A percentile compares a stretch with the other conserved stretches of the same genome.
Conservation (phyloP, 1,284 basidiomycete genomes). For the Ganoderma resinaceum region DNA sequence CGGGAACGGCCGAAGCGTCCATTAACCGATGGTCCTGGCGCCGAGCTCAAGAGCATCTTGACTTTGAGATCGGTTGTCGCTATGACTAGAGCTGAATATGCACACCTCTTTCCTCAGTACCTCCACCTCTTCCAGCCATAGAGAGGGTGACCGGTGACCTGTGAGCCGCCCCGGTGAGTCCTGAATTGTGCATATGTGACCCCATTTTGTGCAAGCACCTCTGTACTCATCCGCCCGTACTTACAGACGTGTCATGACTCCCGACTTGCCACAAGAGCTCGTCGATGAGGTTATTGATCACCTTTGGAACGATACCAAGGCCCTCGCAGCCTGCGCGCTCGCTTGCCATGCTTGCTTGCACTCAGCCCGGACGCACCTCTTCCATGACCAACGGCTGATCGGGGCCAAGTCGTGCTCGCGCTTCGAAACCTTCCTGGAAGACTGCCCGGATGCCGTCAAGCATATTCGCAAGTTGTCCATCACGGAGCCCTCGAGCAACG, state of each 20-base stretch:
- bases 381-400: conserved; percentile 31
- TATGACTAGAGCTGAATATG: conserved; percentile 4
- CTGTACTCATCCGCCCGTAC: background rate
- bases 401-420: conserved; percentile 23
- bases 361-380: conserved; percentile 45
- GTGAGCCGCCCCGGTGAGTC: background rate
- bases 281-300: conserved; percentile 44
- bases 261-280: conserved; percentile 38
- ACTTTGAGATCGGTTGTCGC: conserved; percentile 1
- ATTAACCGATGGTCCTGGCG: background rate
- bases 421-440: conserved; percentile 28
- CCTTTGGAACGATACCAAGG: conserved; percentile 40
- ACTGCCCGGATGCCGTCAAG: conserved; percentile 14
- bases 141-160: background rate
- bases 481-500: conserved; percentile 25
- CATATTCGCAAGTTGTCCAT: conserved; percentile 30
- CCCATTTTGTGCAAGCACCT: background rate
- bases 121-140: background rate
- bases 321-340: conserved; percentile 44
- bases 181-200: background rate
- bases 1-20: background rate
- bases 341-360: conserved; percentile 44
- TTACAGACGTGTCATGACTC: conserved; percentile 12
- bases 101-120: background rate
- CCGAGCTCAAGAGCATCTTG: background rate